phyloP scores from a whole-genome alignment of 176 grass and related monocot species.

The Cenchrus fungigraminus region DNA sequence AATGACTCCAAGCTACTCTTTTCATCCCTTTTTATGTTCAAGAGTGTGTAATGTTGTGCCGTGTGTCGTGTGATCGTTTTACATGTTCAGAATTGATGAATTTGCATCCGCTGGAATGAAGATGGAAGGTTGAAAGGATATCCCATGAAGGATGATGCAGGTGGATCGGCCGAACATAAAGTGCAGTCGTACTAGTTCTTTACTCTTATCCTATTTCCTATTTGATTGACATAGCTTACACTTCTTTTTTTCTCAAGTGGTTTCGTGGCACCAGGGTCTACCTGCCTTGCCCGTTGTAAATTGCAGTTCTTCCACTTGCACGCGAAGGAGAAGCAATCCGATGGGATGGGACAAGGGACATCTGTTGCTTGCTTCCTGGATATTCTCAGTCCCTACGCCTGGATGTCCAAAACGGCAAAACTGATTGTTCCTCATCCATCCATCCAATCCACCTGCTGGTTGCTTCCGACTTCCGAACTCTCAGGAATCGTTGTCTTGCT shows the following conservation, averaged over 20 bases:
- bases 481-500: conserved; percentile 19
- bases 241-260: neutral
- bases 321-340: conserved; percentile 23
- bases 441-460: conserved; percentile 38
- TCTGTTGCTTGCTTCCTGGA: conserved; percentile 39
- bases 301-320: conserved; percentile 5
- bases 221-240: neutral
- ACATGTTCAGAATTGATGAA: neutral
- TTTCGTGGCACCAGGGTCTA: conserved; percentile 18
- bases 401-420: conserved; percentile 36
- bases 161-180: conserved; percentile 2
- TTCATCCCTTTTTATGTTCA: neutral
- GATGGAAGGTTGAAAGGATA: conserved; percentile 7
- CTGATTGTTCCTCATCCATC: conserved; percentile 9
- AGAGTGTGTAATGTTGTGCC: neutral
- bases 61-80: neutral
- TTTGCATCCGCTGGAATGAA: conserved; percentile 19
- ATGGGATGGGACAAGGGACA: neutral
- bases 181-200: neutral
- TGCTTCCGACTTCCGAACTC: conserved; percentile 36
- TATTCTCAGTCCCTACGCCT: conserved; percentile 10
- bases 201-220: neutral
- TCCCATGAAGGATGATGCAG: neutral
- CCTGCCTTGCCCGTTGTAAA: neutral
- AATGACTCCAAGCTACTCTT: neutral